Percentiles rank a stretch among this genome's conserved stretches.
These are phyloP conservation scores for Saprolegnia diclina DNA, from an alignment of 352 stramenopile genomes.

Conservation along the genomic window DNA sequence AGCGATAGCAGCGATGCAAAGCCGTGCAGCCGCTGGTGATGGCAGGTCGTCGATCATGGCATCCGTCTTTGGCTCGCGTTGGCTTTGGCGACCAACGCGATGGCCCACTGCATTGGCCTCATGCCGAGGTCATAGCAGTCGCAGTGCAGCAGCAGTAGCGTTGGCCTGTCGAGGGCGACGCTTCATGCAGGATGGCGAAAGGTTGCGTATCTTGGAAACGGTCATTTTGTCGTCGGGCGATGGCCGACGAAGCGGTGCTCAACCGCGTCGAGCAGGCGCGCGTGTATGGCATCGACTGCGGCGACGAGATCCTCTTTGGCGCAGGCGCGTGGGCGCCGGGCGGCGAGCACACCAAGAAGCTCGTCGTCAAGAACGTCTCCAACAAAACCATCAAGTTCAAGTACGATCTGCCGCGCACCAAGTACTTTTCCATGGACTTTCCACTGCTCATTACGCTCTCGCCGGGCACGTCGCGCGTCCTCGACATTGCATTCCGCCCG, in stretches of 20 bases:
- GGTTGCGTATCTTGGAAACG: conserved; percentile 2
- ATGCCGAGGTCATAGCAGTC: no score
- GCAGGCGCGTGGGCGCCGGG: conserved; percentile 85
- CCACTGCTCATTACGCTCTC: conserved; percentile 84
- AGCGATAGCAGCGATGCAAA: no score
- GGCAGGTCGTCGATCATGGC: no score
- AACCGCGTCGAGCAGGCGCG: conserved; percentile 65
- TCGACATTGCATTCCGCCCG: conserved; percentile 89
- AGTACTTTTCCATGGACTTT: conserved; percentile 93
- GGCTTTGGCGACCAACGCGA: no score
- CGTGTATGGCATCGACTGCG: conserved; percentile 70
- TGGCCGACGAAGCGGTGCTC: conserved; percentile 38
- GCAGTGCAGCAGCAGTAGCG: no score
- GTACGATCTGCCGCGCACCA: conserved; percentile 87
- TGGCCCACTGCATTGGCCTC: no score
- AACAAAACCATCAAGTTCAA: conserved; percentile 86
- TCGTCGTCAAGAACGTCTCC: conserved; percentile 89
- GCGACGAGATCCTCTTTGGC: conserved; percentile 83
- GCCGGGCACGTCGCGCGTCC: conserved; percentile 73
- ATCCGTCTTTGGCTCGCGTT: no score
- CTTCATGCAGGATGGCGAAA: not conserved
- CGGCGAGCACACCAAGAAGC: conserved; percentile 86
- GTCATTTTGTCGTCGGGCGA: not conserved
- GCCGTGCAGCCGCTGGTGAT: no score
- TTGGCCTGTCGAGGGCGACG: no score